Evolutionary conservation across 2,329 filamentous ascomycete species (phyloP).

Genomic region (Epicoccum sorghinum): DNA sequence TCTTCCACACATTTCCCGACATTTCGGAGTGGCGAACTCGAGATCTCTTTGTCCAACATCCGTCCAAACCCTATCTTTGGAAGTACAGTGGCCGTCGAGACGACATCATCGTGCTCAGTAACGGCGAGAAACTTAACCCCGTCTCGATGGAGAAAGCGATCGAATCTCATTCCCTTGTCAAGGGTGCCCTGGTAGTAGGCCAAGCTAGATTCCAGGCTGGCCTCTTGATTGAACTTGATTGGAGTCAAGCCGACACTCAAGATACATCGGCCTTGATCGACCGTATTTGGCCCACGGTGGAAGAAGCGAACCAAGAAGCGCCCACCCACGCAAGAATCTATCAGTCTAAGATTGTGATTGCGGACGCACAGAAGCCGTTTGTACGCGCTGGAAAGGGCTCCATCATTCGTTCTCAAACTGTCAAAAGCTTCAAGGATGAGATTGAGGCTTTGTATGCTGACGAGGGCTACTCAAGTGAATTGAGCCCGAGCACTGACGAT

Average conservation of each 20-base stretch:
- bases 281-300: slow-evolving; percentile 31
- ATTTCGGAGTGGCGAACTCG: slow-evolving; percentile 20
- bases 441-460: slow-evolving; percentile 29
- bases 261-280: slow-evolving; percentile 19
- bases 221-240: slow-evolving; percentile 30
- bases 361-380: slow-evolving; percentile 18
- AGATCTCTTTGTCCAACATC: slow-evolving; percentile 24
- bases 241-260: background rate
- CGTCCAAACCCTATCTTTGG: slow-evolving; percentile 24
- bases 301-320: slow-evolving; percentile 25
- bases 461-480: slow-evolving; percentile 4
- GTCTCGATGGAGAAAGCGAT: slow-evolving; percentile 25
- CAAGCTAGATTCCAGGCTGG: slow-evolving; percentile 24
- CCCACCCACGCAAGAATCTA: slow-evolving; percentile 34
- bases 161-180: slow-evolving; percentile 11
- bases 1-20: slow-evolving; percentile 10
- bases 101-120: slow-evolving; percentile 42
- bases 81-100: slow-evolving; percentile 40
- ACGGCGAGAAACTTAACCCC: slow-evolving; percentile 40
- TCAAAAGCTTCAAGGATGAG: slow-evolving; percentile 28
- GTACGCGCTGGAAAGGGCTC: slow-evolving; percentile 34
- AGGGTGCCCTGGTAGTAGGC: slow-evolving; percentile 30
- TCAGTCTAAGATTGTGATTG: slow-evolving; percentile 19
- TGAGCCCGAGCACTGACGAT: background rate
- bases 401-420: slow-evolving; percentile 28